Conservation (phyloP, 306 rosid species). For the Malus domestica region DNA sequence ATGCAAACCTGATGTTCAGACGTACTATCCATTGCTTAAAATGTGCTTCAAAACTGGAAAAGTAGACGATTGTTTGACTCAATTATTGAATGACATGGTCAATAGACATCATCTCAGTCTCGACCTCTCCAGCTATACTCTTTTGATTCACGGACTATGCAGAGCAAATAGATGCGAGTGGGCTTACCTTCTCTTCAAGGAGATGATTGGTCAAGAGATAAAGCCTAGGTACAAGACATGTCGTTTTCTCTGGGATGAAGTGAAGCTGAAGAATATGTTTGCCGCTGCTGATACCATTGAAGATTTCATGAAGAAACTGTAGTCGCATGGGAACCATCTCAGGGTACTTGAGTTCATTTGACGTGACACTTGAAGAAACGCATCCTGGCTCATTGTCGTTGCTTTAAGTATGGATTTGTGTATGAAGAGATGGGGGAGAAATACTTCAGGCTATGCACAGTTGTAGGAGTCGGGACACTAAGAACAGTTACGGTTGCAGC, state of each 20-base stretch:
- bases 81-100: constrained; percentile 61
- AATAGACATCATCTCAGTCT: constrained; percentile 62
- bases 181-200: constrained; percentile 62
- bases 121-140: constrained; percentile 64
- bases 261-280: constrained; percentile 50
- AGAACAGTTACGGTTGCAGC: no score
- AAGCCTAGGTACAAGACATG: constrained; percentile 65
- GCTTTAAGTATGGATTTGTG: background rate
- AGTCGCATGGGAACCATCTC: background rate
- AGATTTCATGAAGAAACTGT: constrained; percentile 53
- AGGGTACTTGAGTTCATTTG: background rate
- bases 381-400: background rate
- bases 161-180: constrained; percentile 54
- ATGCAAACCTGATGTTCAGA: constrained; percentile 75
- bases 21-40: constrained; percentile 80
- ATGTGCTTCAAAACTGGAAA: constrained; percentile 53
- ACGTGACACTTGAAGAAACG: background rate
- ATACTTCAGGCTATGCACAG: background rate
- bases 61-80: constrained; percentile 29
- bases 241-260: constrained; percentile 62
- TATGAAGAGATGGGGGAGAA: background rate
- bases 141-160: constrained; percentile 78
- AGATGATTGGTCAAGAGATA: constrained; percentile 63
- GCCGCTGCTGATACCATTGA: constrained; percentile 64
- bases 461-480: no score